Conservation (phyloP, 768 basidiomycete genomes). For the Mycena floridula region DNA sequence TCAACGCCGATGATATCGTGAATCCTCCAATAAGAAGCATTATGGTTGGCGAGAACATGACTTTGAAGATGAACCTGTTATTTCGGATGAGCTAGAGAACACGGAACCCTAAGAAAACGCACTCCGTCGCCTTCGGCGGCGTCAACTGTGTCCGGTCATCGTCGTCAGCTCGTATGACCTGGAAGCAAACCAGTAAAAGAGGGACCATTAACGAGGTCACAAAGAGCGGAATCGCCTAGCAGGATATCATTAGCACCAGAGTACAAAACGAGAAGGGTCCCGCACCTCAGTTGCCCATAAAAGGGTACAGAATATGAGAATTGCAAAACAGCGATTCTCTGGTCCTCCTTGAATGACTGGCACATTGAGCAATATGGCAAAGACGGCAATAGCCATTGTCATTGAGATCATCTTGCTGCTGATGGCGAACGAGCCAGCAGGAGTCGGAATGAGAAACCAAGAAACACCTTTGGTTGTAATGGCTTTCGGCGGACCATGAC, state of each 20-base stretch:
- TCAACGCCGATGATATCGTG: constrained; percentile 93
- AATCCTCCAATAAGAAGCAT: constrained; percentile 98
- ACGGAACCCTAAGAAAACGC: constrained; percentile 25
- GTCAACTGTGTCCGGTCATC: constrained; percentile 39
- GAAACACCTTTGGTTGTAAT: too few species aligned
- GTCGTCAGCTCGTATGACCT: constrained; percentile 63
- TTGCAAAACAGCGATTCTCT: constrained; percentile 87
- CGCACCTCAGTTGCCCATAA: constrained; percentile 95
- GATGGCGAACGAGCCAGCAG: constrained; percentile 58
- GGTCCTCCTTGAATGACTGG: constrained; percentile 53
- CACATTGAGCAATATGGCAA: constrained; percentile 57
- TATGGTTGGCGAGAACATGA: constrained; percentile 97
- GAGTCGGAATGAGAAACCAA: constrained; percentile 54
- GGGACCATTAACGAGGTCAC: constrained; percentile 94
- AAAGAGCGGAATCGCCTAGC: constrained; percentile 90
- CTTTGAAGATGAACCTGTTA: constrained; percentile 79
- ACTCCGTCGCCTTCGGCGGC: constrained; percentile 70
- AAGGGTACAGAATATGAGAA: constrained; percentile 84
- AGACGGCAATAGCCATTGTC: constrained; percentile 47
- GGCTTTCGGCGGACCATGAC: too few species aligned
- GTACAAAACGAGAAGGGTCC: too few species aligned
- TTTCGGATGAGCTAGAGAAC: constrained; percentile 1
- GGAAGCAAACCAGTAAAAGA: constrained; percentile 77
- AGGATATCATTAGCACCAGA: too few species aligned
- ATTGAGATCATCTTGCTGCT: constrained; percentile 58